A percentile compares a stretch with the other conserved stretches of the same genome.
These are phyloP conservation scores for Sarcodon sp. DNA, from an alignment of 768 basidiomycete species.

Conservation along the genomic window DNA sequence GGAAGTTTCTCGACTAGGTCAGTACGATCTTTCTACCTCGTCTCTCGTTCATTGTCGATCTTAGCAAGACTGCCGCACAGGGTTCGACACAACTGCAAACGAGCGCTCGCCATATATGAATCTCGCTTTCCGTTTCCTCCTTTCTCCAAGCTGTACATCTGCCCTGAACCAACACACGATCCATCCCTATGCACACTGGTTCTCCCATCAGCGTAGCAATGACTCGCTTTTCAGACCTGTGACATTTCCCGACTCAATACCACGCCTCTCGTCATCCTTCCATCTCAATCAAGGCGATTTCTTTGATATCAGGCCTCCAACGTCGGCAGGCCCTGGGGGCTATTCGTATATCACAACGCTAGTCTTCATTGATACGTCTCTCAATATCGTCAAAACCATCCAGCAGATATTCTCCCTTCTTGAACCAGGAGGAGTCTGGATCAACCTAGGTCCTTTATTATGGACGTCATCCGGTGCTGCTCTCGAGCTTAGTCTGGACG, in stretches of 20 bases:
- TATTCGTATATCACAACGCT: conserved; percentile 44
- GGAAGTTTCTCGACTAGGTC: conserved; percentile 53
- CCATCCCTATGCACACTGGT: conserved; percentile 55
- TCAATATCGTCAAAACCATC: conserved; percentile 24
- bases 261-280: conserved; percentile 29
- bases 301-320: conserved; percentile 14
- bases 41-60: conserved; percentile 1
- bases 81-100: conserved; percentile 45
- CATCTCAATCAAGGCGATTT: conserved; percentile 47
- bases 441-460: conserved; percentile 58
- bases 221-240: conserved; percentile 37
- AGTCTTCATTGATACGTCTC: conserved; percentile 29
- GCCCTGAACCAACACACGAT: conserved; percentile 32
- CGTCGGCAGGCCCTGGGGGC: conserved; percentile 11
- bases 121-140: conserved; percentile 43
- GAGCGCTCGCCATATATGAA: conserved; percentile 60
- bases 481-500: conserved; percentile 51
- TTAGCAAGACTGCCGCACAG: conserved; percentile 2
- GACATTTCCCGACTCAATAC: conserved; percentile 48
- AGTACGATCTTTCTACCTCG: conserved; percentile 3
- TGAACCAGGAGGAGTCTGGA: conserved; percentile 52
- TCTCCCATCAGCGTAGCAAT: conserved; percentile 49
- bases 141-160: conserved; percentile 32
- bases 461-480: conserved; percentile 46
- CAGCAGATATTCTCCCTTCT: conserved; percentile 45